phyloP scores from a whole-genome alignment of 495 filamentous ascomycete species.

The Talaromyces thailandensis region DNA sequence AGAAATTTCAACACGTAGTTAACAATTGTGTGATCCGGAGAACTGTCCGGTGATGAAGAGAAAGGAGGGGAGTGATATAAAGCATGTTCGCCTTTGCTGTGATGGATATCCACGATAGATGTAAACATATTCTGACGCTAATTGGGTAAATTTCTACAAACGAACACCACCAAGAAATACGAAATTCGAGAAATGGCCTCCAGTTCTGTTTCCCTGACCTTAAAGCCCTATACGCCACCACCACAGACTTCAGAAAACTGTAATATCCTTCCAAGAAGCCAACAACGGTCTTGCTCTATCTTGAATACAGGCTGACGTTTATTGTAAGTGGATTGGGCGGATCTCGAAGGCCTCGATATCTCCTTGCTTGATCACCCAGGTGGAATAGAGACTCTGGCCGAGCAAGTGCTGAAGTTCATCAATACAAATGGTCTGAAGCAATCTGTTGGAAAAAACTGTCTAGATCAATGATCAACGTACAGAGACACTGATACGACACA shows the following conservation, averaged over 20 bases:
- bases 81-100: neutral
- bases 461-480: neutral
- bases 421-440: constrained; percentile 28
- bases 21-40: neutral
- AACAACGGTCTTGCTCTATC: neutral
- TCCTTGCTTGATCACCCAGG: constrained; percentile 36
- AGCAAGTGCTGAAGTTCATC: constrained; percentile 41
- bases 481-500: neutral
- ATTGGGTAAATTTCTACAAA: too few relatives aligned
- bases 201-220: neutral
- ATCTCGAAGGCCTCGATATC: constrained; percentile 43
- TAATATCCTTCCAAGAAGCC: neutral
- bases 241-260: constrained; percentile 6
- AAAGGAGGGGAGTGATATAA: neutral
- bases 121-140: too few relatives aligned
- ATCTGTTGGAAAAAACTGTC: constrained; percentile 9
- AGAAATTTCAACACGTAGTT: neutral
- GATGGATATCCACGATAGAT: neutral
- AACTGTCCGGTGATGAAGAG: neutral
- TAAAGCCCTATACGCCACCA: neutral
- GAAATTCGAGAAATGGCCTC: neutral
- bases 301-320: neutral
- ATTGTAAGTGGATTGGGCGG: constrained; percentile 35
- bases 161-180: neutral
- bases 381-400: constrained; percentile 41